Evolutionary conservation across 2,329 filamentous ascomycete species (phyloP).

Genomic region (Parafenestella ontariensis): DNA sequence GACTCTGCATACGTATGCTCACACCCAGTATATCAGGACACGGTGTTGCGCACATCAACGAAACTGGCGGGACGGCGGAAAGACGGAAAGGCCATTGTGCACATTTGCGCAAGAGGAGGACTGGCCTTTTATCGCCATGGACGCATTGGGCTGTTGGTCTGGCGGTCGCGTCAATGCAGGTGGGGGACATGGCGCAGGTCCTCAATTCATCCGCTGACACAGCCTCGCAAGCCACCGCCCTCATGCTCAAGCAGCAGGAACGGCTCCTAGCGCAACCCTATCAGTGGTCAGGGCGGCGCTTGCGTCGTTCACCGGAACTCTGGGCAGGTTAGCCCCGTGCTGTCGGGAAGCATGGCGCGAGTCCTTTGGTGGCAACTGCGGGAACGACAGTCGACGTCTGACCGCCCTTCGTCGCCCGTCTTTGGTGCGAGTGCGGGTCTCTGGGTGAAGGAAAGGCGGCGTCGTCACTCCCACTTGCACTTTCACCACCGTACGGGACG

Average conservation of each 20-base stretch:
- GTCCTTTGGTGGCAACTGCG: not conserved
- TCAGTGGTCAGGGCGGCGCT: not conserved
- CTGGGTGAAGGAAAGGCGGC: conserved; percentile 17
- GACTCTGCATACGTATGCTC: conserved; percentile 12
- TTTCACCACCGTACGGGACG: conserved; percentile 10
- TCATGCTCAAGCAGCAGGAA: conserved; percentile 4
- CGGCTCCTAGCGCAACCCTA: not conserved
- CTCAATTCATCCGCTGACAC: not conserved
- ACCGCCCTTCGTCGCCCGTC: conserved; percentile 20
- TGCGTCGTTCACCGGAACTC: conserved; percentile 7
- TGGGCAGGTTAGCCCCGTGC: conserved; percentile 6
- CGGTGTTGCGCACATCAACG: conserved; percentile 1
- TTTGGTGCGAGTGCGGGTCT: conserved; percentile 8
- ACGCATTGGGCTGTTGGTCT: not conserved
- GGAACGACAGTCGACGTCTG: conserved; percentile 1
- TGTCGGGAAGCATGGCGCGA: not conserved
- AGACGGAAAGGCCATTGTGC: conserved; percentile 12
- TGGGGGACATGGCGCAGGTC: conserved; percentile 2
- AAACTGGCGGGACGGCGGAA: not conserved
- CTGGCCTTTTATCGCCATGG: conserved; percentile 13
- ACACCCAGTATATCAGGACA: conserved; percentile 15
- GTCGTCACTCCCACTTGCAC: not conserved
- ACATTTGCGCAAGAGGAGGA: conserved; percentile 17
- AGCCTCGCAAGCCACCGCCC: conserved; percentile 10
- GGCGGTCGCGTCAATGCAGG: not conserved